Percentiles rank a stretch among this genome's conserved stretches.
Conservation (phyloP, 495 filamentous ascomycete species). For the Cudoniella acicularis region DNA sequence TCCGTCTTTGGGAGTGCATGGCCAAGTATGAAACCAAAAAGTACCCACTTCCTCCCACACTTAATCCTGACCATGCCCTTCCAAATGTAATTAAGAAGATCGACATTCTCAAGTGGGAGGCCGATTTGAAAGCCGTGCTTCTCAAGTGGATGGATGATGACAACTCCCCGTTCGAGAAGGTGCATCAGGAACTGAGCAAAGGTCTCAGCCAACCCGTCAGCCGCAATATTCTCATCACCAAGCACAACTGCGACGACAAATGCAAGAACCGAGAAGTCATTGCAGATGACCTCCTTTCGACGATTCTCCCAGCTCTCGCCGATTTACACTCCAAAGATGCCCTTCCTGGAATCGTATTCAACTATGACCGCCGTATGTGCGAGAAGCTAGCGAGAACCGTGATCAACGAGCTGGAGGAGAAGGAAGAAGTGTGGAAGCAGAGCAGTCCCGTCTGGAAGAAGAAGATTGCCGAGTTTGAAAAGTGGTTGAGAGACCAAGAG, state of each 20-base stretch:
- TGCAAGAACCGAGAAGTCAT: no score
- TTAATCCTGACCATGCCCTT: conserved; percentile 45
- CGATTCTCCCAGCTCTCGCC: conserved; percentile 55
- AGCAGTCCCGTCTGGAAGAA: no score
- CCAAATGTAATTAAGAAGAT: conserved; percentile 47
- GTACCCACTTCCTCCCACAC: conserved; percentile 39
- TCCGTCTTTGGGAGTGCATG: conserved; percentile 60
- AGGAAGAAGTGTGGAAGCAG: no score
- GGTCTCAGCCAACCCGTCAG: no score
- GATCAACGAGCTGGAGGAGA: no score
- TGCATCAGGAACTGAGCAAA: no score
- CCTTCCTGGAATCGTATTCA: conserved; percentile 73
- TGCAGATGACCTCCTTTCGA: no score
- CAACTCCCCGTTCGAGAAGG: conserved; percentile 55
- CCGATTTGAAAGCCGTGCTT: conserved; percentile 54
- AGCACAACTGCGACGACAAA: no score
- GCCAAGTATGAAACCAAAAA: conserved; percentile 40
- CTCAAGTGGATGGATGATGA: conserved; percentile 55
- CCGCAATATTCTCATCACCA: no score
- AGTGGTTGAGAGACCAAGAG: conserved; percentile 44
- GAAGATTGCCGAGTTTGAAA: no score
- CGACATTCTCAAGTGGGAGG: conserved; percentile 64
- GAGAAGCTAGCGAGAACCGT: conserved; percentile 49
- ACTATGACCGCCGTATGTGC: conserved; percentile 63
- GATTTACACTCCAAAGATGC: conserved; percentile 59